Percentiles rank a stretch among this genome's conserved stretches.
Evolutionary conservation across 495 filamentous ascomycete species (phyloP).

Genomic region (Neurospora cerealis): DNA sequence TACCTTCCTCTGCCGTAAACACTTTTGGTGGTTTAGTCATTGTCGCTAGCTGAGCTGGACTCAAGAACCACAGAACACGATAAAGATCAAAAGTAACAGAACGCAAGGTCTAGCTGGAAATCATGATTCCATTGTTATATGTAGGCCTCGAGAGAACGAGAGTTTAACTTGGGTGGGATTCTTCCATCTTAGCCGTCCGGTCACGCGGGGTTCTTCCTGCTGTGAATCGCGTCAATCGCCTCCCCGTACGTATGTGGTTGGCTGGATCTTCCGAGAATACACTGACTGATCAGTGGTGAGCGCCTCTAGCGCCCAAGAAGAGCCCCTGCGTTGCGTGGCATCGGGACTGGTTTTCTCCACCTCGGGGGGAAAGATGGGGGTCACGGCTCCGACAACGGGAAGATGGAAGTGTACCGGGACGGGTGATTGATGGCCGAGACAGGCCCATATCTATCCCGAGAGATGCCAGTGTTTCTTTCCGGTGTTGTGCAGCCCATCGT

Average conservation of each 20-base stretch:
- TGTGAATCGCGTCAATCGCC: background rate
- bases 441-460: background rate
- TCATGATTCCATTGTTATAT: background rate
- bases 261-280: background rate
- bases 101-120: background rate
- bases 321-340: background rate
- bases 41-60: background rate
- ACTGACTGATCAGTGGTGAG: background rate
- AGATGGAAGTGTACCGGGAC: background rate
- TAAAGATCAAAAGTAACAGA: background rate
- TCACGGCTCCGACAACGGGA: constrained; percentile 5
- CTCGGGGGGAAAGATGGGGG: background rate
- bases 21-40: constrained; percentile 12
- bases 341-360: background rate
- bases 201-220: background rate
- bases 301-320: background rate
- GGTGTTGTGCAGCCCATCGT: too few species aligned
- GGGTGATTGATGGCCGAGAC: background rate
- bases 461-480: background rate
- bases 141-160: background rate
- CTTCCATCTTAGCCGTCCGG: background rate
- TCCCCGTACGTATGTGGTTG: background rate
- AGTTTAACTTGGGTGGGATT: background rate
- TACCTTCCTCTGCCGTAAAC: constrained; percentile 28
- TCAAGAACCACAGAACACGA: background rate